phyloP scores from a whole-genome alignment of 2,329 filamentous ascomycete genomes.

The Dothistroma pini region DNA sequence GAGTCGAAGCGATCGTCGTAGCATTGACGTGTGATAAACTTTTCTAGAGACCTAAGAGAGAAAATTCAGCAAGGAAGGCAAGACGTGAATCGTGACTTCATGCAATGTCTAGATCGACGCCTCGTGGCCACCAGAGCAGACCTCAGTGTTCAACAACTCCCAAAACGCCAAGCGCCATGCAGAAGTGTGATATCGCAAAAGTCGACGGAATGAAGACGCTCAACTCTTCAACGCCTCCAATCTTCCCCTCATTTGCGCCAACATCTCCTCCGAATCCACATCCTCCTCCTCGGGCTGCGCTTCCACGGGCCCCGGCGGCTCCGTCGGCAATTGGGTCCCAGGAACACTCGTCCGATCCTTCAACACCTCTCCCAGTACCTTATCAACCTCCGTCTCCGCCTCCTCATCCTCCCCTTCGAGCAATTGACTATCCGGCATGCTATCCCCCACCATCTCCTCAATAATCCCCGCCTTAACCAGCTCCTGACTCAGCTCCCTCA shows the following conservation, averaged over 20 bases:
- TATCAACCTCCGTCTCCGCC: conserved; percentile 80
- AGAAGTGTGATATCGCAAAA: neutral
- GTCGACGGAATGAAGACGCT: neutral
- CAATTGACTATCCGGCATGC: conserved; percentile 68
- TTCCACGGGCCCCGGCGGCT: conserved; percentile 49
- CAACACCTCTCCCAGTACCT: conserved; percentile 85
- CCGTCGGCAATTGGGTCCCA: conserved; percentile 50
- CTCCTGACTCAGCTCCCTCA: conserved; percentile 82
- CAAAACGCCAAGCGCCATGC: neutral
- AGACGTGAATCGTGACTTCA: neutral
- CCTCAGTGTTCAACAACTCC: neutral
- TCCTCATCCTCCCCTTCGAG: conserved; percentile 71
- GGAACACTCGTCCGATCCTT: conserved; percentile 70
- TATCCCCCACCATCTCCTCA: conserved; percentile 93
- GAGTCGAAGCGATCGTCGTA: neutral
- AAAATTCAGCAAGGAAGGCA: neutral
- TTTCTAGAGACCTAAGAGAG: neutral
- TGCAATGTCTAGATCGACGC: neutral
- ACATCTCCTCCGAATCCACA: conserved; percentile 81
- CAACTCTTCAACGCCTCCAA: conserved; percentile 87
- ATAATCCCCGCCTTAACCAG: conserved; percentile 94
- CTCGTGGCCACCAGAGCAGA: neutral
- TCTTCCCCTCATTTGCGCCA: conserved; percentile 90
- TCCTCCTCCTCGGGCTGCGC: conserved; percentile 60
- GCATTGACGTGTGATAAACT: neutral